Evolutionary conservation across 306 rosid genomes (phyloP).

Genomic region (Gastrolobium villosum): DNA sequence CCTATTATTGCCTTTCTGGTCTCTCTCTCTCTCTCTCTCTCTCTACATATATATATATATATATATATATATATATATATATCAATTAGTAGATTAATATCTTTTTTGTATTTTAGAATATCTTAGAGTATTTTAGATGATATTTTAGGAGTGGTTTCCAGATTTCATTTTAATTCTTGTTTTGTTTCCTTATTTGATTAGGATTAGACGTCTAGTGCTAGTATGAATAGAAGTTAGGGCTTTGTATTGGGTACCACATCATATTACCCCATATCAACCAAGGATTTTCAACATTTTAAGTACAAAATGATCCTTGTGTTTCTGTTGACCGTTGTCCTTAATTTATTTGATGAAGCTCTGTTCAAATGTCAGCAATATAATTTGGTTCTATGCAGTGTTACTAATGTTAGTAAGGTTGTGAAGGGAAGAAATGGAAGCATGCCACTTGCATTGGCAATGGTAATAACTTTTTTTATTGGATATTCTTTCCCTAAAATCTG

Average conservation of each 20-base stretch:
- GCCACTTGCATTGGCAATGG: conserved; percentile 92
- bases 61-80: too few relatives aligned
- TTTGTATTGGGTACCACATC: neutral
- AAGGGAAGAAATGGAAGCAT: conserved; percentile 79
- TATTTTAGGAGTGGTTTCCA: neutral
- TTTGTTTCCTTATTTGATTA: neutral
- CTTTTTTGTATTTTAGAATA: neutral
- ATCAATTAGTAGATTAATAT: neutral
- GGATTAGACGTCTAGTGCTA: neutral
- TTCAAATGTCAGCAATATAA: conserved; percentile 42
- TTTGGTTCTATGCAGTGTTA: conserved; percentile 67
- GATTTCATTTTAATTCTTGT: neutral
- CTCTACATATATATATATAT: too few relatives aligned
- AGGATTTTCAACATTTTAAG: neutral
- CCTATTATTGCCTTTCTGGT: neutral
- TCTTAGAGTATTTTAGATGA: neutral
- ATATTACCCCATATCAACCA: neutral
- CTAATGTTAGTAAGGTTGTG: conserved; percentile 86
- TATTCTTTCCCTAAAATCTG: conserved; percentile 36
- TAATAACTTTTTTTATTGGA: conserved; percentile 45
- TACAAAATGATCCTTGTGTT: conserved; percentile 5
- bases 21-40: neutral
- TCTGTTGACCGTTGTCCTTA: conserved; percentile 17
- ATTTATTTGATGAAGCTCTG: conserved; percentile 32
- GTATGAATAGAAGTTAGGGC: neutral